phyloP scores from a whole-genome alignment of 371 early-diverging fungal genomes.

The Cladochytrium tenue region DNA sequence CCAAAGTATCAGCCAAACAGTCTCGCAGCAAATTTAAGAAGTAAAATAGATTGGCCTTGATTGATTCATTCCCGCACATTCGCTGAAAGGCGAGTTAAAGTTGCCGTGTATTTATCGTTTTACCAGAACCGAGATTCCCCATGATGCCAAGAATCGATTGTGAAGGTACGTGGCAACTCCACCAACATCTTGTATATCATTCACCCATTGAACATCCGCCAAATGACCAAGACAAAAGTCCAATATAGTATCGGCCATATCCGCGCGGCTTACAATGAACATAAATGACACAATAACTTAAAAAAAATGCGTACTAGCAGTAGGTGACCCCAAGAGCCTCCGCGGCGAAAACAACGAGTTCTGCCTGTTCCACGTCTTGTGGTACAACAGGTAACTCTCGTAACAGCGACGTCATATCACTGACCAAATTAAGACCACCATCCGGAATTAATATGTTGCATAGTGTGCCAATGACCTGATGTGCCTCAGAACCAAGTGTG shows the following conservation, averaged over 20 bases:
- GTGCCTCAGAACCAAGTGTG: neutral
- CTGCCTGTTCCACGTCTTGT: conserved; percentile 1
- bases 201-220: neutral
- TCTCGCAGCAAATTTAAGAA: conserved; percentile 28
- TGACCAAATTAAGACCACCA: neutral
- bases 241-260: neutral
- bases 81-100: no score
- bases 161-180: neutral
- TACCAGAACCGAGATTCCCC: neutral
- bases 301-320: conserved; percentile 3
- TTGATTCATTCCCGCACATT: conserved; percentile 18
- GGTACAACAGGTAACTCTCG: neutral
- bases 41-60: conserved; percentile 36
- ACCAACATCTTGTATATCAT: no score
- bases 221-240: conserved; percentile 4
- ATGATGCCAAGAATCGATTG: neutral
- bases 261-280: neutral
- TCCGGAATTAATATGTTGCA: neutral
- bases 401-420: neutral
- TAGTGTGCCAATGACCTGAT: neutral
- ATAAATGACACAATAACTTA: neutral
- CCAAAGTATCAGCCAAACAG: neutral
- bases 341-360: conserved; percentile 11
- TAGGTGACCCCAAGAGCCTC: conserved; percentile 12
- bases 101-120: neutral